Base-by-base conservation (phyloP, 202 grass and related monocot species). In the Zoysia matrella region DNA sequence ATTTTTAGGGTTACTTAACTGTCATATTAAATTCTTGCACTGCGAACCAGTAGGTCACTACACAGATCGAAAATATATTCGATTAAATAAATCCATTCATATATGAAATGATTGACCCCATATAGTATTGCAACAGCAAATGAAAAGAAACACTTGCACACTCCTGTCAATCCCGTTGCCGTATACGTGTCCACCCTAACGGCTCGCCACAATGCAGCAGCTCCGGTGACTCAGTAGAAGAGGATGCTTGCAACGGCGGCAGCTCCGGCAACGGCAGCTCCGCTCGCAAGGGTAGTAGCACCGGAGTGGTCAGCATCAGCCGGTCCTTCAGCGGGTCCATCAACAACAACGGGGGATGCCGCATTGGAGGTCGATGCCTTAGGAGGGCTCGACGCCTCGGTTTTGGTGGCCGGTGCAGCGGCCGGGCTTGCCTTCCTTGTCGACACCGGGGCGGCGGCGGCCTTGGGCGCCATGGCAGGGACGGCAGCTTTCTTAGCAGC, bases 221-320 rank as follows among this genome's bases (percentile, higher is more conserved):
- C 78, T n/a, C 11, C 14, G 0, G 4, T 60, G 18, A 65, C 52
- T 82, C 58, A 93, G 73, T 86, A 86, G 62, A 89, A 84, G 76
- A 84, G 49, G 56, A 80, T 10, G n/a, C 22, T 13, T 41, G 77
- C 80, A 53, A 80, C 39, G 8, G 73, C 85, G 15, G 62, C 60
- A 2, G 61, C 8, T 0, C 52, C 39, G 11, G 69, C 88, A 0
- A 87, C 3, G n/a, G 73, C 53, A 10, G 66, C 77, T 1, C 69
- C 30, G 7, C 18, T 72, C 4, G 11, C 6, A 1, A 83, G 13
- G 49, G 52, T 67, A 10, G 47, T 47, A 3, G 79, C 83, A 36
- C 77, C 14, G 12, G 90, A 95, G 11, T 83, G 3, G 22, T 74
- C 67, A 12, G 60, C 85, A 55, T 80, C 73, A 2, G 76, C 65